Conservation (phyloP, 352 stramenopile genomes). For the Globisporangium megalacanthum region DNA sequence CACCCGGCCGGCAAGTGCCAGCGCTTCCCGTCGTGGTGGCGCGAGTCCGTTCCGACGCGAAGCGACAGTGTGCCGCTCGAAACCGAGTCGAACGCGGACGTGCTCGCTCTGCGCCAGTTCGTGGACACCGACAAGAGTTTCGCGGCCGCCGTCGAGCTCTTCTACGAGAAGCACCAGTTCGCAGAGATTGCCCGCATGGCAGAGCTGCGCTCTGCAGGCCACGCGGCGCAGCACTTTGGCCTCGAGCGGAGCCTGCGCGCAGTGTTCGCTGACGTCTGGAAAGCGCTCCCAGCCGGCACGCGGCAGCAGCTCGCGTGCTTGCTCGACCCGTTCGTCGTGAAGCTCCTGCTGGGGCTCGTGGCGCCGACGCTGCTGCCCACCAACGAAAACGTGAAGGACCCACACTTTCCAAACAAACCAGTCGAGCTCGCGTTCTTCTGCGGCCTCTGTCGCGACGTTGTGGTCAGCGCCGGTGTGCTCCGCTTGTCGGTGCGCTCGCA, state of each 20-base stretch:
- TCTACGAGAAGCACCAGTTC: slow-evolving; percentile 78
- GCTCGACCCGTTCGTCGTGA: slow-evolving; percentile 54
- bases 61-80: slow-evolving; percentile 37
- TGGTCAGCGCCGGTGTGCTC: slow-evolving; percentile 49
- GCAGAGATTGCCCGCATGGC: slow-evolving; percentile 69
- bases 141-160: slow-evolving; percentile 42
- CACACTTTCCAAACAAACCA: slow-evolving; percentile 13
- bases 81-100: slow-evolving; percentile 43
- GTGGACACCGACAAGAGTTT: slow-evolving; percentile 41
- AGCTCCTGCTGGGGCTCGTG: slow-evolving; percentile 47
- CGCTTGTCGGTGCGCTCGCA: slow-evolving; percentile 42
- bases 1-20: slow-evolving; percentile 36
- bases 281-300: slow-evolving; percentile 38
- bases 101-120: slow-evolving; percentile 34
- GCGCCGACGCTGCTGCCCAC: slow-evolving; percentile 23
- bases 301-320: slow-evolving; percentile 48
- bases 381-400: slow-evolving; percentile 9
- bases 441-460: slow-evolving; percentile 46
- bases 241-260: slow-evolving; percentile 28
- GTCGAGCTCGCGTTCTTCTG: slow-evolving; percentile 64
- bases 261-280: slow-evolving; percentile 58
- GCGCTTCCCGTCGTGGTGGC: slow-evolving; percentile 54
- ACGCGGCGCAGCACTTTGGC: slow-evolving; percentile 32
- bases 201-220: slow-evolving; percentile 40
- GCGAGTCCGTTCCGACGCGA: slow-evolving; percentile 52